Evolutionary conservation across 2,329 filamentous ascomycete genomes (phyloP), one percentile per base, ranked within the genome.

Genomic region (Aureobasidium pullulans): DNA sequence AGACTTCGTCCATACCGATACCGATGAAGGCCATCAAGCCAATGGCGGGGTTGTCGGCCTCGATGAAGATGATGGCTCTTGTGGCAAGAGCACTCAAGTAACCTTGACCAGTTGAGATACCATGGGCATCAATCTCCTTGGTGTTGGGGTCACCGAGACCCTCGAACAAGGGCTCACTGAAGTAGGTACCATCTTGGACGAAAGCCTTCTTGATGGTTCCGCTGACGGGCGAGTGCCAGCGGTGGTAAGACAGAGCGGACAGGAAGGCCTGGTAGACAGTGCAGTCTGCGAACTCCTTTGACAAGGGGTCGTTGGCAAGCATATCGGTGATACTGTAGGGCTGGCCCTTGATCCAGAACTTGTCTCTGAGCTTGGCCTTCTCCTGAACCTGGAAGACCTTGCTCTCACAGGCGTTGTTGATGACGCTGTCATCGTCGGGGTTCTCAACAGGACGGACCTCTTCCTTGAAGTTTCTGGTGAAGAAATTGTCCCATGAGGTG

Each of bases 1-100:
- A 86, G 11, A 90, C 87, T 72, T 92, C 88, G 43, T 84, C 85
- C 88, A 91, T 90, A 1, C 88, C 88, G 3, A 91, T 80, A 1
- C 81, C 84, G 11, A 91, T 75, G 63, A 90, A 87, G 0, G 80
- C 84, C 77, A 91, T 81, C 34, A 90, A 72, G 0, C 88, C 88
- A 39, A 90, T 84, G 1, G 76, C 76, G 1, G 78, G 76, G 63
- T 88, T 85, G 63, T 89, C 86, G 0, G 87, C 85, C 69, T 90
- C 79, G 61, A 90, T 82, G 67, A 88, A 83, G 63, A 91, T 84
- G 46, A 91, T 71, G 0, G 83, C 86, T 5, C 88, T 77, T 3
- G 88, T 86, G 0, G 88, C 87, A n/a, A 87, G 74, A 0, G 81
- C 77, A 0, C 84, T 82, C 37, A 90, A 71, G 63, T 89, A 91